Evolutionary conservation across 495 filamentous ascomycete genomes (phyloP), one percentile per base, ranked within the genome.

Genomic region (Xylaria flabelliformis): DNA sequence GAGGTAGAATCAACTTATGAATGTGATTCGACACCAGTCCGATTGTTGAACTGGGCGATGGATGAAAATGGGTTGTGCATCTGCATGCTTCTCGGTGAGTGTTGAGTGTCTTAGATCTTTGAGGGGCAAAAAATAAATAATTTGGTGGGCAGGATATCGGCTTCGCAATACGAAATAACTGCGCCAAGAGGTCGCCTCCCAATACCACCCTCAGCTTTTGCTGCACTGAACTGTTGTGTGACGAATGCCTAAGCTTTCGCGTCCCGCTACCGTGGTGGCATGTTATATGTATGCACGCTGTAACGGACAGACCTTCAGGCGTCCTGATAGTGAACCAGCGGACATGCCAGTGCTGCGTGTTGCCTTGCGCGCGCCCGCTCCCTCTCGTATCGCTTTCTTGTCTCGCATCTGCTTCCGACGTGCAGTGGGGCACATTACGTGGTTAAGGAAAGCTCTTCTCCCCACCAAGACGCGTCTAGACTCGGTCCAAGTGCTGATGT

Each of bases 381-480:
- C 44, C 59, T 64, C 68, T 71, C 69, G 69, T 71, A 71, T 71
- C 39, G 36, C 59, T 64, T 64, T 56, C 26, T 61, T 64, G 69
- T 64, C 69, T 63, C 29, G 68, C 68, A 63, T 69, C 50, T 51
- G 46, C 59, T 70, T 64, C 58, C 68, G 68, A 64, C 68, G 3
- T 64, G 58, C 68, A 62, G 69, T 62, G 61, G 29, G 61, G 29
- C 67, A 32, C 44, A 63, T 39, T 71, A 48, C 67, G 53, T 61
- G 67, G 51, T 59, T 59, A 7, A 51, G 3, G 24, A 42, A 36
- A 24, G 39, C 4, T 48, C 67, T 15, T 46, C 67, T 59, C 53
- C 48, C 51, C 67, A 42, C 67, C 48, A 48, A 48, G 67, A 69
- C 41, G 39, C 53, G 53, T 69, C 67, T 61, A 69, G 67, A 61